phyloP scores from a whole-genome alignment of 768 basidiomycete genomes.

The Tubosaeta sp. region DNA sequence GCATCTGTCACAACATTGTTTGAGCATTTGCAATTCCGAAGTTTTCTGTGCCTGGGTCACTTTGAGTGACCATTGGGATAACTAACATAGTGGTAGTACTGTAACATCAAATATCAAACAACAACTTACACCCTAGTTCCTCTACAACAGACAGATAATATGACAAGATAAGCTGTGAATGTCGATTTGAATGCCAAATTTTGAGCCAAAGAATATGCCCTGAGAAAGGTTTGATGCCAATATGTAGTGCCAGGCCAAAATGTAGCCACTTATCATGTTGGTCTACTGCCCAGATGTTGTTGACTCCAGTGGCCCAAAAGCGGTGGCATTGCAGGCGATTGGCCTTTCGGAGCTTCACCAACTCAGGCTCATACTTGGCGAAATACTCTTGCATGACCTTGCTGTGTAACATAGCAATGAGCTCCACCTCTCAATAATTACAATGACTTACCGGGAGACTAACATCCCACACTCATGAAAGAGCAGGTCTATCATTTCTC shows the following conservation, averaged over 20 bases:
- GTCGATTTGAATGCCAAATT: conserved; percentile 1
- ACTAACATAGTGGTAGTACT: too few relatives aligned
- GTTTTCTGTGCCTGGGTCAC: conserved; percentile 1
- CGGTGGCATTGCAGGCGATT: conserved; percentile 23
- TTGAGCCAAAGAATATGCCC: background rate
- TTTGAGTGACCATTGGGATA: background rate
- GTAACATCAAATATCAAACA: too few relatives aligned
- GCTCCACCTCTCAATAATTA: too few relatives aligned
- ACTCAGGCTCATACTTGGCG: conserved; percentile 6
- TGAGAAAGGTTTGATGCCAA: background rate
- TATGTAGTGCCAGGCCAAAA: background rate
- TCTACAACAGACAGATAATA: too few relatives aligned
- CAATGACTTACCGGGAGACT: too few relatives aligned
- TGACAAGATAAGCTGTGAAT: background rate
- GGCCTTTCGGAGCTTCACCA: conserved; percentile 14
- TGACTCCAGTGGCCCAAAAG: conserved; percentile 41
- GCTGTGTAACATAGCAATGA: background rate
- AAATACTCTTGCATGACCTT: background rate
- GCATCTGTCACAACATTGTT: background rate
- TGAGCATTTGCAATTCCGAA: background rate
- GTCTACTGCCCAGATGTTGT: conserved; percentile 19
- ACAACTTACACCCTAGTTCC: background rate
- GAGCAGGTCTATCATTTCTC: too few relatives aligned
- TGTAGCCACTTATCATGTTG: conserved; percentile 4
- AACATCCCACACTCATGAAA: background rate